A percentile compares a stretch with the other conserved stretches of the same genome.
These are phyloP conservation scores for Colletotrichum nymphaeae DNA, from an alignment of 2,329 filamentous ascomycete genomes.

Conservation along the genomic window DNA sequence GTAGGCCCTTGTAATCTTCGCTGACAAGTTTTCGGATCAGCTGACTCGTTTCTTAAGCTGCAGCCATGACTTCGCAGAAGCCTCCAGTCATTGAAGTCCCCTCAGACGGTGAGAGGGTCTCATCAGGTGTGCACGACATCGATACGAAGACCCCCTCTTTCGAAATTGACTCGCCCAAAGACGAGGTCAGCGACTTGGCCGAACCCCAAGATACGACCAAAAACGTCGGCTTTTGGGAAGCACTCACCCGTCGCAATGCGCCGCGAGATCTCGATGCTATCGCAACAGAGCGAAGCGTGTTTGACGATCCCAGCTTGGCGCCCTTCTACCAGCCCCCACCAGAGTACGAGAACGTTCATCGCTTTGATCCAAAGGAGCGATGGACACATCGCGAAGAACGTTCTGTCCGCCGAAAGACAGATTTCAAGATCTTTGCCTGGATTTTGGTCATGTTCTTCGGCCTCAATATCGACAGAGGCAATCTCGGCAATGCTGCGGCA, in stretches of 20 bases:
- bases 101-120: not conserved
- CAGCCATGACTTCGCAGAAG: not conserved
- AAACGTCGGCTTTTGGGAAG: not conserved
- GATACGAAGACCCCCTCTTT: not conserved
- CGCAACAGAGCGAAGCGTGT: not conserved
- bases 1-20: too few species aligned
- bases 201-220: slow-evolving; percentile 1
- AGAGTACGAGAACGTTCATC: not conserved
- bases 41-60: not conserved
- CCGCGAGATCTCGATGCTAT: not conserved
- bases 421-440: slow-evolving; percentile 45
- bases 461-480: slow-evolving; percentile 50
- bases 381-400: not conserved
- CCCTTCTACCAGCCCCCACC: not conserved
- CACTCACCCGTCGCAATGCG: not conserved
- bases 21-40: not conserved
- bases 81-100: not conserved
- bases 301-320: not conserved
- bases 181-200: not conserved
- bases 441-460: slow-evolving; percentile 49
- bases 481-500: slow-evolving; percentile 48
- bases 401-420: slow-evolving; percentile 39
- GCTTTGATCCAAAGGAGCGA: not conserved
- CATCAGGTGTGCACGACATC: not conserved
- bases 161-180: not conserved